Base-by-base conservation (phyloP, 495 filamentous ascomycete genomes). In the Penicillium parvum region DNA sequence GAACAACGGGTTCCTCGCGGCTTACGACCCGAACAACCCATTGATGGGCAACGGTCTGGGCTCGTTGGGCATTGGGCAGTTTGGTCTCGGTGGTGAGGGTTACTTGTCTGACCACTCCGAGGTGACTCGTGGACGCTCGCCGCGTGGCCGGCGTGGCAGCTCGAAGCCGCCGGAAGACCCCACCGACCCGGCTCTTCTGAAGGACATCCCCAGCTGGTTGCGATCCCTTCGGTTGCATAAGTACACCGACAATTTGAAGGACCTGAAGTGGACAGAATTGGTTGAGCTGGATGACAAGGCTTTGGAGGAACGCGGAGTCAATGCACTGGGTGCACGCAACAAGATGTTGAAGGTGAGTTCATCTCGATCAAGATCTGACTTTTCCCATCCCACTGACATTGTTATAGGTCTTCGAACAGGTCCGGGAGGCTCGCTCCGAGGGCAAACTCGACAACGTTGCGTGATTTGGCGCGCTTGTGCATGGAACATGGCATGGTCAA, bases 141-240 rank as follows among this genome's bases (percentile, higher is more conserved):
- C 92, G 41, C 82, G 92, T 55, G 92, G 92, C 58, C 80, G 91
- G 40, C 79, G 92, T 55, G 92, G 94, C 50, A 96, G 84, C 68
- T 95, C 88, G 29, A 96, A 96, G 76, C 92, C 92, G 22, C 92
- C 92, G 28, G 92, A 98, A 71, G 92, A 98, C 58, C 92, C 92
- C 7, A 96, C 91, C 9, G 94, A 98, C 61, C 84, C 86, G 7
- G 79, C 73, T 32, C 79, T 98, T 50, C 73, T 98, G 63, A 88
- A 94, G 72, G 92, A 98, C 60, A 95, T 98, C 52, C 90, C 94
- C 49, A 83, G 79, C 62, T 98, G 92, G 92, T 74, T 98, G 60
- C 83, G 92, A 68, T 96, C 88, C 63, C 74, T 97, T 57, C 82
- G 92, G 45, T 73, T 98, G 52, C 92, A 98, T 72, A 98, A 98